Percentiles rank a stretch among this genome's conserved stretches.
phyloP scores from a whole-genome alignment of 1,284 basidiomycete genomes.

The Leccinum subrobustum region DNA sequence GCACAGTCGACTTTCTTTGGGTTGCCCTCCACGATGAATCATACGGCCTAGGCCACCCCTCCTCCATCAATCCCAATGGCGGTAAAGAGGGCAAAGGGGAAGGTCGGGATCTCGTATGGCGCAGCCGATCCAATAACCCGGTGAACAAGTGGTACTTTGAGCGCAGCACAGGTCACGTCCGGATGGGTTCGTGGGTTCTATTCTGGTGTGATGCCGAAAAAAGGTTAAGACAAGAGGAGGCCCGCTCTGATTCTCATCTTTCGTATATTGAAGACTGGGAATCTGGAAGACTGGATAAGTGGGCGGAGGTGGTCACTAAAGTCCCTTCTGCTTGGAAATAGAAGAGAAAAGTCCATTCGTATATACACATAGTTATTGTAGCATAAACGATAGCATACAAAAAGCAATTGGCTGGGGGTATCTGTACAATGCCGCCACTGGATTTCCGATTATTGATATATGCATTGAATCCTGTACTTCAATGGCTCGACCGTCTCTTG shows the following conservation, averaged over 20 bases:
- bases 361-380: slow-evolving; percentile 12
- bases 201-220: slow-evolving; percentile 99
- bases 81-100: slow-evolving; percentile 86
- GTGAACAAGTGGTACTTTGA: slow-evolving; percentile 99
- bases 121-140: slow-evolving; percentile 89
- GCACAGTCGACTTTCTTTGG: slow-evolving; percentile 99
- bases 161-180: slow-evolving; percentile 86
- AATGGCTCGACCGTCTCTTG: slow-evolving; percentile 31
- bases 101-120: slow-evolving; percentile 96
- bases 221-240: slow-evolving; percentile 64
- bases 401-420: neutral
- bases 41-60: slow-evolving; percentile 91
- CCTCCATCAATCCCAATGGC: slow-evolving; percentile 94
- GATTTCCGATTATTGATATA: neutral
- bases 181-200: slow-evolving; percentile 83
- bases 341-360: neutral
- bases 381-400: slow-evolving; percentile 1
- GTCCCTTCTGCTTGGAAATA: slow-evolving; percentile 83
- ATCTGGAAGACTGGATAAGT: slow-evolving; percentile 68
- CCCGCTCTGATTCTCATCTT: slow-evolving; percentile 57
- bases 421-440: neutral
- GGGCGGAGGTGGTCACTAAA: slow-evolving; percentile 72
- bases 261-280: slow-evolving; percentile 85
- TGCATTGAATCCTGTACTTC: neutral
- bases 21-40: slow-evolving; percentile 98